A percentile compares a stretch with the other conserved stretches of the same genome.
Conservation (phyloP, 805 yeast species). For the Ogataea polymorpha region DNA sequence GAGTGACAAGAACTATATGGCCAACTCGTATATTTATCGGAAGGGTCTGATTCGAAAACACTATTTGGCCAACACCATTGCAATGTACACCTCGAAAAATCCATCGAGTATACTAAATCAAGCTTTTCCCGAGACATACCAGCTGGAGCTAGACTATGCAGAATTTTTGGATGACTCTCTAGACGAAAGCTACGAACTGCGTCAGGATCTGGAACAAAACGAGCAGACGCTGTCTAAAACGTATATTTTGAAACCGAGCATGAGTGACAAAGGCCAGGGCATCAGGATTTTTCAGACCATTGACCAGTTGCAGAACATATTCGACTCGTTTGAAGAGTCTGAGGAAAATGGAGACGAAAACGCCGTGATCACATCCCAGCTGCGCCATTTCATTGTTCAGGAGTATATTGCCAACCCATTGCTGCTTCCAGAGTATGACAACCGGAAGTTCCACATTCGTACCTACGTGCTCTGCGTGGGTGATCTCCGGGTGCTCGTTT, state of each 20-base stretch:
- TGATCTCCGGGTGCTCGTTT: constrained; percentile 73
- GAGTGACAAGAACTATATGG: constrained; percentile 46
- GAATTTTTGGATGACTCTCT: constrained; percentile 92
- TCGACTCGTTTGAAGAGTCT: constrained; percentile 81
- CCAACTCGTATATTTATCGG: constrained; percentile 82
- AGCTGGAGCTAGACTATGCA: constrained; percentile 89
- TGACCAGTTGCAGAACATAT: constrained; percentile 76
- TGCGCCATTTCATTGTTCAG: constrained; percentile 89
- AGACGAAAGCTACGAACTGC: constrained; percentile 86
- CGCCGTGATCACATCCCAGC: constrained; percentile 79
- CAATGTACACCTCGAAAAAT: constrained; percentile 66
- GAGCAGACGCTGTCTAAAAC: constrained; percentile 38
- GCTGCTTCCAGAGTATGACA: constrained; percentile 53
- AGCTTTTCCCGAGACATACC: constrained; percentile 73
- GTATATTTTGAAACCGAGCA: constrained; percentile 93
- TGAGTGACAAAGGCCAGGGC: constrained; percentile 98
- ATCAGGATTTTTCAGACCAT: constrained; percentile 76
- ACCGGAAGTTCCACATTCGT: constrained; percentile 85
- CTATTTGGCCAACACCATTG: constrained; percentile 81
- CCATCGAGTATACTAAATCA: constrained; percentile 58
- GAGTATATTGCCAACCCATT: constrained; percentile 72
- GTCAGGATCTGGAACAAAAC: constrained; percentile 67
- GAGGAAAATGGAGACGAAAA: constrained; percentile 55
- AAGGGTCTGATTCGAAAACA: constrained; percentile 91
- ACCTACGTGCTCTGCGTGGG: constrained; percentile 78